Base-by-base conservation (phyloP, 192 early-diverging fungal species). In the Cladochytrium replicatum region DNA sequence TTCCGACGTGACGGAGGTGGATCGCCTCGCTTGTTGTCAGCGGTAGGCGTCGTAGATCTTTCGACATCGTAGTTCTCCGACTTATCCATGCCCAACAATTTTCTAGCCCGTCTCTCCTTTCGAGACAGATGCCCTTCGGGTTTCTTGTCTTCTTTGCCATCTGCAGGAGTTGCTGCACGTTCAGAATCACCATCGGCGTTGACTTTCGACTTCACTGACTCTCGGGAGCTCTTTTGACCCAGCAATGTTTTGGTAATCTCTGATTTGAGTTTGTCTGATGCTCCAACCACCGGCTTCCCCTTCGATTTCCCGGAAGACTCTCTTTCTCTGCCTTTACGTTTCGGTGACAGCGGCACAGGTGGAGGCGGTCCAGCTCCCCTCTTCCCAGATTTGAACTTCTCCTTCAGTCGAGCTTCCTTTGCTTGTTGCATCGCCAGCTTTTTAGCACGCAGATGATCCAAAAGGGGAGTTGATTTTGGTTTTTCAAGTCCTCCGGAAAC, bases 381-480 rank as follows among this genome's bases (percentile, higher is more conserved):
- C 29, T 53, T 50, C 22, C 43, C 48, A 32, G 34, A 39, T 32
- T 62, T 68, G 9, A 54, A 39, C 4, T 65, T 63, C 28, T 58
- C 47, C 9, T 66, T 50, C 38, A 71, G 77, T 5, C 74, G 61
- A 23, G 34, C 15, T 28, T 69, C 73, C 39, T 68, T 64, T 8
- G 62, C 52, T n/a, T 69, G 72, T 5, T 27, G 38, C 13, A 61
- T 28, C 2, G 43, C 48, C 23, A 77, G 80, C 66, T 85, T 87
- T 41, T 81, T 71, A 15, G 81, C 77, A 25, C 86, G 74, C 5
- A 88, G 52, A 46, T 78, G 72, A 41, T 88, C 86, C 32, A 88
- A 51, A 9, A 88, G 53, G 15, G 86, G 86, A 0, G 86, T 88
- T 15, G 83, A 78, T 49, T 83, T 83, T 37, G 82, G 82, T 38